Conservation (phyloP, 768 basidiomycete species). For the Leccinellum rugosiceps region DNA sequence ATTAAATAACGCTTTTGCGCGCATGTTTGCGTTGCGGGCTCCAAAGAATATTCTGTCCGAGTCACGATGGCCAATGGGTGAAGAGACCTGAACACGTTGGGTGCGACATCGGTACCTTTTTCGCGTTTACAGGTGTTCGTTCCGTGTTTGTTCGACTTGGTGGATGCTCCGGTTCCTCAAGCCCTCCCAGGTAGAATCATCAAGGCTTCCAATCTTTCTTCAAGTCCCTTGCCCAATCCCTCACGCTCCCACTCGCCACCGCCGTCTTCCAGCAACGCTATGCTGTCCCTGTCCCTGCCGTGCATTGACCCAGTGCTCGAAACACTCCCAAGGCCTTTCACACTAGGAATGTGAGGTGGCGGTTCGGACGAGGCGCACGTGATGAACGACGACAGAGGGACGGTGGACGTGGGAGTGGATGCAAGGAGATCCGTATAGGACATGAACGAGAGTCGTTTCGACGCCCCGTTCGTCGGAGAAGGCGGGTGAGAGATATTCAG, state of each 20-base stretch:
- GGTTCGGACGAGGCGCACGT: slow-evolving; percentile 56
- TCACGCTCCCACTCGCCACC: slow-evolving; percentile 90
- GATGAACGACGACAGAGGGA: slow-evolving; percentile 72
- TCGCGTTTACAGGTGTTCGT: neutral
- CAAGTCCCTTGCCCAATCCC: slow-evolving; percentile 77
- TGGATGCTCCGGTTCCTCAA: slow-evolving; percentile 10
- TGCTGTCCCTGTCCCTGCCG: slow-evolving; percentile 38
- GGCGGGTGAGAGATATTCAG: slow-evolving; percentile 35
- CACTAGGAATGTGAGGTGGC: slow-evolving; percentile 71
- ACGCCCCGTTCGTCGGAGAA: slow-evolving; percentile 45
- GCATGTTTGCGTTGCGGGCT: neutral
- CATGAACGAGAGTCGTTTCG: slow-evolving; percentile 83
- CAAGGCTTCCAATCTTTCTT: slow-evolving; percentile 72
- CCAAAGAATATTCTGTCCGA: neutral
- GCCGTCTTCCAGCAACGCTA: slow-evolving; percentile 53
- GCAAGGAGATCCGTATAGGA: slow-evolving; percentile 83
- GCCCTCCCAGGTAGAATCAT: slow-evolving; percentile 32
- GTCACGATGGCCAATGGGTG: neutral
- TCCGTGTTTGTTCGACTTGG: neutral
- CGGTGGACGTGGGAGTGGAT: slow-evolving; percentile 68
- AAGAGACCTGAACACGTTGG: neutral
- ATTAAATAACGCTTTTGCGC: slow-evolving; percentile 1
- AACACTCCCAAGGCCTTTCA: slow-evolving; percentile 41
- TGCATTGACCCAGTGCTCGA: slow-evolving; percentile 27
- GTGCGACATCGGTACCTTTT: neutral